Evolutionary conservation across 306 rosid species (phyloP).

Genomic region (Aeschynomene evenia): DNA sequence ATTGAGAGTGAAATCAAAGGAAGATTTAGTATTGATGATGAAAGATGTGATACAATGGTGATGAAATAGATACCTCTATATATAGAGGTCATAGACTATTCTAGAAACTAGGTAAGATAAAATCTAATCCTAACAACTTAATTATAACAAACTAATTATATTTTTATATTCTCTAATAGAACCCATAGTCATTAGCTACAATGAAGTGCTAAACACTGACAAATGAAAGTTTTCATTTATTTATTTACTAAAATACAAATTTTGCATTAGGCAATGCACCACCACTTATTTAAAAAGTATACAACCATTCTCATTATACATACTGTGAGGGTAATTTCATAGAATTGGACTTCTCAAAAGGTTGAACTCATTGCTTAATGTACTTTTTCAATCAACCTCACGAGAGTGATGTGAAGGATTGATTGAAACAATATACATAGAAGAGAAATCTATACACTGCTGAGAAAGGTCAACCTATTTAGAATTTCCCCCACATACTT

Average conservation of each 20-base stretch:
- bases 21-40: no score
- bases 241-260: no score
- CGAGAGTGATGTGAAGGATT: background rate
- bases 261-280: background rate
- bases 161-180: no score
- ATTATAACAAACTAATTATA: no score
- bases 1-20: no score
- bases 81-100: no score
- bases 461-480: slow-evolving; percentile 4
- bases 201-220: background rate
- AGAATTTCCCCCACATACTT: background rate
- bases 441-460: background rate
- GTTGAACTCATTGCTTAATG: background rate
- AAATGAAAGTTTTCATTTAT: background rate
- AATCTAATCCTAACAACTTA: no score
- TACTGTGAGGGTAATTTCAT: background rate
- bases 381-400: background rate
- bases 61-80: no score
- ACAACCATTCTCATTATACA: background rate
- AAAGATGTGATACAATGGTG: no score
- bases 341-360: slow-evolving; percentile 12
- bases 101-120: no score
- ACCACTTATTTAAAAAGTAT: background rate
- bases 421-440: background rate
- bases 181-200: no score